Base-by-base conservation (phyloP, 257 asterid species). In the Petrea volubilis region DNA sequence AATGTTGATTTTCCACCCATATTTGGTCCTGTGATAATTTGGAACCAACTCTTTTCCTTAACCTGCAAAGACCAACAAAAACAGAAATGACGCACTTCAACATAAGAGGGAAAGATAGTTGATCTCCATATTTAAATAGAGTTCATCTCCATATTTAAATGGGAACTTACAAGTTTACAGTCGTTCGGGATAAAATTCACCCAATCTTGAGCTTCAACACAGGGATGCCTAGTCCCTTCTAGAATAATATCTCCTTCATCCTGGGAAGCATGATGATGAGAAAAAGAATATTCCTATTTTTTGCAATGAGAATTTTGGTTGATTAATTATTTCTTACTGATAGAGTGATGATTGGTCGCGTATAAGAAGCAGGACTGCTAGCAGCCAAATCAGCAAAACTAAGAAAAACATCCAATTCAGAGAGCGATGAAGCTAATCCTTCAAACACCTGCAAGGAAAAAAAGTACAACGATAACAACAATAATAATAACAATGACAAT, bases 171-270 rank as follows among this genome's bases (percentile, higher is more conserved):
- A 31, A 95, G 88, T 87, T 86, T 88, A 80, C 97, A 95, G 77
- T 95, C 99, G 75, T 95, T 95, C 2, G 98, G 97, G 70, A 95
- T 92, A 65, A 95, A 95, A 70, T 92, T 95, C 85, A 95, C 99
- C 99, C 98, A 95, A 74, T 95, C 99, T 78, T 95, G 99, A 87
- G 99, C 98, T 82, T 95, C 99, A 80, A 95, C 98, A 78, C 99
- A 95, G 56, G 99, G 99, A 82, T 95, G 99, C 56, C 98, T 90
- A 82, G 98, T 86, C 77, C 97, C 97, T 78, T 95, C 92, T 72
- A 95, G 77, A 74, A 88, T 70, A 61, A 95, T 90, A 79, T 92
- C 97, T 76, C 99, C 99, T 20, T 33, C 81, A 76, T 92, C 97
- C 99, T 94, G 76, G 74, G 72, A 59, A 74, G 15, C 64, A 52